phyloP scores from a whole-genome alignment of 2,329 filamentous ascomycete species.

The Cytospora piceicola region DNA sequence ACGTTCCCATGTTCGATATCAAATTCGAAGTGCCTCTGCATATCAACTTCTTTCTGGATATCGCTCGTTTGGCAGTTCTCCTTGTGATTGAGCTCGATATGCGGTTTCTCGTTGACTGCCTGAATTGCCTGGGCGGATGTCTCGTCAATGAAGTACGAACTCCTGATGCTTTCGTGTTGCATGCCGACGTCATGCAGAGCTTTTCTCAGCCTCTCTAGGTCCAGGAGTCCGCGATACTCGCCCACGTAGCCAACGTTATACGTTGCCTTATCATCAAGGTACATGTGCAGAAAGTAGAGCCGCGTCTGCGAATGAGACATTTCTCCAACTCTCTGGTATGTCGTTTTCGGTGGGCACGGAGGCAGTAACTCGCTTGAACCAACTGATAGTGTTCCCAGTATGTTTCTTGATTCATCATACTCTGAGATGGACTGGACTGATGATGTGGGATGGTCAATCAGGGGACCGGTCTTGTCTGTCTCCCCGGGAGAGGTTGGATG shows the following conservation, averaged over 20 bases:
- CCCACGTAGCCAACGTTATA: constrained; percentile 16
- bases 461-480: too few relatives aligned
- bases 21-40: constrained; percentile 26
- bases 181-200: neutral
- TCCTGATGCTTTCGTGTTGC: constrained; percentile 14
- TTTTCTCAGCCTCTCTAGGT: constrained; percentile 2
- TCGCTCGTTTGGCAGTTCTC: neutral
- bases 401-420: too few relatives aligned
- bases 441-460: too few relatives aligned
- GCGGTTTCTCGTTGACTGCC: neutral
- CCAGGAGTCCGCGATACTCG: neutral
- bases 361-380: too few relatives aligned
- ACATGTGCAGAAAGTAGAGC: constrained; percentile 18
- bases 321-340: neutral
- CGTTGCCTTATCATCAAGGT: constrained; percentile 17
- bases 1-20: constrained; percentile 35
- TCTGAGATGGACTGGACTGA: too few relatives aligned
- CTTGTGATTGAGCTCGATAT: neutral
- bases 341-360: too few relatives aligned
- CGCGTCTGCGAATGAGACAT: constrained; percentile 6
- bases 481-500: too few relatives aligned
- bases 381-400: too few relatives aligned
- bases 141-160: constrained; percentile 18
- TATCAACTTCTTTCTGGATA: neutral
- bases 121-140: neutral